Evolutionary conservation across 2,329 filamentous ascomycete species (phyloP).

Genomic region (Neonectria neomacrospora): DNA sequence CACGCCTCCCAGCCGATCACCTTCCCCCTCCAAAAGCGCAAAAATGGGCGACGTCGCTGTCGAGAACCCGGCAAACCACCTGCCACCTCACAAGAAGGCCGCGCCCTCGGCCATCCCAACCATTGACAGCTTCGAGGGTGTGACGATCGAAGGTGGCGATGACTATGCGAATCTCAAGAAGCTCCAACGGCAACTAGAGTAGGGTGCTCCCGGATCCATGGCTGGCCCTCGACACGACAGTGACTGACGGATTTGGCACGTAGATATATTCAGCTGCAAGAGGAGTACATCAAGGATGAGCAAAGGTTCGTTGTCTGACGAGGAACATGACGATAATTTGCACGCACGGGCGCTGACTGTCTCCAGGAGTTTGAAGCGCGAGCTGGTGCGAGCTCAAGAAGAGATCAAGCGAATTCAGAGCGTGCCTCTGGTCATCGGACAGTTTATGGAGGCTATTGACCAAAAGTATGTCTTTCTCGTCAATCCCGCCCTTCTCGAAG

Average conservation of each 20-base stretch:
- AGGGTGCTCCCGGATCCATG: conserved; percentile 48
- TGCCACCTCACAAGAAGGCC: conserved; percentile 83
- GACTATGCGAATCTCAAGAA: conserved; percentile 97
- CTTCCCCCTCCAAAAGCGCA: conserved; percentile 29
- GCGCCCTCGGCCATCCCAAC: conserved; percentile 84
- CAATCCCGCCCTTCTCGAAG: conserved; percentile 9
- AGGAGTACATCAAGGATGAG: conserved; percentile 99
- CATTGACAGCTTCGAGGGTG: conserved; percentile 89
- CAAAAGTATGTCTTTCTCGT: conserved; percentile 77
- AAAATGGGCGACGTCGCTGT: conserved; percentile 89
- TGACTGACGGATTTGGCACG: conserved; percentile 44
- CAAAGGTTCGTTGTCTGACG: conserved; percentile 73
- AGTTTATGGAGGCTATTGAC: conserved; percentile 99
- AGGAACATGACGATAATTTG: neutral
- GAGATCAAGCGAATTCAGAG: conserved; percentile 99
- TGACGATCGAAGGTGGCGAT: conserved; percentile 83
- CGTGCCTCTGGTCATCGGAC: conserved; percentile 95
- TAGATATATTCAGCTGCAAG: conserved; percentile 95
- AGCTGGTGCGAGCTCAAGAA: conserved; percentile 96
- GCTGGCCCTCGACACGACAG: conserved; percentile 5
- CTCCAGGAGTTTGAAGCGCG: conserved; percentile 88
- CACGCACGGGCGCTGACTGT: conserved; percentile 36
- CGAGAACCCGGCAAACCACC: conserved; percentile 80
- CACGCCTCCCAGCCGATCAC: neutral
- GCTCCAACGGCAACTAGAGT: conserved; percentile 96